phyloP scores from a whole-genome alignment of 441 rosid species.

The Lepidium campestre region DNA sequence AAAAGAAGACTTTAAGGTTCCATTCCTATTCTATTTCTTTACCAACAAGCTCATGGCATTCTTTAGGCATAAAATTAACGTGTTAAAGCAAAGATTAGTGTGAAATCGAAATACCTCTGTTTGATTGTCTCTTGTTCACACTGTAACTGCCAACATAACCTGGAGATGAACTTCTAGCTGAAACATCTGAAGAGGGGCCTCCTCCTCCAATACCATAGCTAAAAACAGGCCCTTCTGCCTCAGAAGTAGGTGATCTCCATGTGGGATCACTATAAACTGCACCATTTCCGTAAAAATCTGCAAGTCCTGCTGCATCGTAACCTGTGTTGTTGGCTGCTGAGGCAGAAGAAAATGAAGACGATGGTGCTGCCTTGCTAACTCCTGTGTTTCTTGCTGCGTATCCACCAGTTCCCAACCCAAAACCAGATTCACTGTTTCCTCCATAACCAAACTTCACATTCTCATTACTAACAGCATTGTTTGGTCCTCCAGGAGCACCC shows the following conservation, averaged over 20 bases:
- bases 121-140: slow-evolving; percentile 81
- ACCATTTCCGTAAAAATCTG: slow-evolving; percentile 57
- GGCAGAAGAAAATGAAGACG: slow-evolving; percentile 49
- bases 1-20: background rate
- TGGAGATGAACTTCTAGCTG: slow-evolving; percentile 75
- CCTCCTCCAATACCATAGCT: slow-evolving; percentile 66
- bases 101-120: slow-evolving; percentile 60
- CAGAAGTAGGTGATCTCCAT: slow-evolving; percentile 61
- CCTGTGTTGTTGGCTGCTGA: slow-evolving; percentile 51
- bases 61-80: slow-evolving; percentile 6
- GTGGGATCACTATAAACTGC: slow-evolving; percentile 66
- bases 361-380: slow-evolving; percentile 39
- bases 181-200: slow-evolving; percentile 49
- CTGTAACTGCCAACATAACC: slow-evolving; percentile 83
- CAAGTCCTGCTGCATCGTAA: slow-evolving; percentile 53
- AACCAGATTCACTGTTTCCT: slow-evolving; percentile 55
- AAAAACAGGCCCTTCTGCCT: slow-evolving; percentile 61
- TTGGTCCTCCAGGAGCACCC: slow-evolving; percentile 68
- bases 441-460: slow-evolving; percentile 59
- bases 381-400: slow-evolving; percentile 68
- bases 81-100: slow-evolving; percentile 9
- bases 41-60: background rate
- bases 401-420: slow-evolving; percentile 57
- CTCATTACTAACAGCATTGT: slow-evolving; percentile 43
- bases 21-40: background rate